Base-by-base conservation (phyloP, 306 rosid genomes). In the Sicyos baderoa region DNA sequence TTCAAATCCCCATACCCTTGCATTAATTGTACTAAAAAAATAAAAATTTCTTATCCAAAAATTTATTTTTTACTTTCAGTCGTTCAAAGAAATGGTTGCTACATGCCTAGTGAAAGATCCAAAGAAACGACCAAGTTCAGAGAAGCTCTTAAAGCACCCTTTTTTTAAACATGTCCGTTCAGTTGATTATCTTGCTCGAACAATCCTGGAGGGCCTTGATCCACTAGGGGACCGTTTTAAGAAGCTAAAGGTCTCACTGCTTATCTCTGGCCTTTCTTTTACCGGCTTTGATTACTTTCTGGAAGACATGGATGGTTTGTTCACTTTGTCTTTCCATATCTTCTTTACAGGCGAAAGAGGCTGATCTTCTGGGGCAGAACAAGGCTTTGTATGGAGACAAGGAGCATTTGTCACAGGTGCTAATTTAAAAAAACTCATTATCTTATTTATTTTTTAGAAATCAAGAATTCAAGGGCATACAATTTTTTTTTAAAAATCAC, bases 31-130 rank as follows among this genome's bases (percentile, higher is more conserved):
- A 47, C 51, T 14, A 1, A 47, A 13, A 13, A 47, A 58, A 58
- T 27, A 58, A 25, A 27, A 21, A 13, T 17, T 44, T 40, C 69
- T 63, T 45, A 45, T 65, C 13, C 12, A 18, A 18, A 19, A 42
- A 40, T 10, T 10, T 19, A 42, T 58, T 29, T 3, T 77, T 79
- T 83, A 68, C 52, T 35, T 75, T 77, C 89, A 92, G 98, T 81
- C 96, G 68, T 89, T 92, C 85, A 92, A 84, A 78, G 98, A 92
- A 76, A 66, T 92, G 84, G 96, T 92, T 65, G 92, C 89, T 22
- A 82, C 87, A 44, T 92, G 98, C 91, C 81, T 92, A 69, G 98
- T 87, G 78, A 92, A 92, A 90, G 98, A 92, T 81, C 98, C 98
- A 56, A 92, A 92, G 79, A 92, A 92, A 72, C 98, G 98, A 70